Percentiles rank a stretch among this genome's conserved stretches.
These are phyloP conservation scores for Phytopythium cucurbitacearum DNA, from an alignment of 352 stramenopile species.

Conservation along the genomic window DNA sequence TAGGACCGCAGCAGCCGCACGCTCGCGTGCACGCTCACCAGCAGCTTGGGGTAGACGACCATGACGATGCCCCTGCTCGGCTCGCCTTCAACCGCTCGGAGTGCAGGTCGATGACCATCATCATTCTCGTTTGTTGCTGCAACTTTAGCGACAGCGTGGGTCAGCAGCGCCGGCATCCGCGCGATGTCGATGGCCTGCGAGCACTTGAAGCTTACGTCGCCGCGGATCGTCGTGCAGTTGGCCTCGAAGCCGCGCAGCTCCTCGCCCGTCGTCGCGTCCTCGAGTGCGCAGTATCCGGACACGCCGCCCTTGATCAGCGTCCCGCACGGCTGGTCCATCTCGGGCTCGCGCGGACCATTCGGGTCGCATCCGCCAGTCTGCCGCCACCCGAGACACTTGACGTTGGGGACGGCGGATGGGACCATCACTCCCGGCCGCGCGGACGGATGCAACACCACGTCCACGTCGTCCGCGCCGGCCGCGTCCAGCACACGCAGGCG, in stretches of 20 bases:
- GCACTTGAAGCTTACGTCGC: conserved; percentile 29
- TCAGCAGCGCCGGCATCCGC: conserved; percentile 16
- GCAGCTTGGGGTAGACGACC: conserved; percentile 50
- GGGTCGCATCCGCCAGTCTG: conserved; percentile 35
- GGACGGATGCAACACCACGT: background rate
- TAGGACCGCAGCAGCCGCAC: conserved; percentile 26
- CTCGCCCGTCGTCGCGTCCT: conserved; percentile 20
- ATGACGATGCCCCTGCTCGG: conserved; percentile 38
- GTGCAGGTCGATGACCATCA: background rate
- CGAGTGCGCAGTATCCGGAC: conserved; percentile 41
- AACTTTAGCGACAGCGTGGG: conserved; percentile 13
- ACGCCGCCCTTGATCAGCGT: conserved; percentile 15
- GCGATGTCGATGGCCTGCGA: conserved; percentile 29
- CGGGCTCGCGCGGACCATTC: conserved; percentile 24
- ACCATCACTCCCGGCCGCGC: background rate
- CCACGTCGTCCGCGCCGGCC: background rate
- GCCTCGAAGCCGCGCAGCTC: conserved; percentile 23
- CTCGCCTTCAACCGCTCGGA: conserved; percentile 1
- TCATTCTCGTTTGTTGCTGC: no score
- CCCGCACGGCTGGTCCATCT: conserved; percentile 24
- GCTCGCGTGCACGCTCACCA: conserved; percentile 37
- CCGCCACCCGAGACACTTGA: conserved; percentile 41
- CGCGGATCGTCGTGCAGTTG: conserved; percentile 28
- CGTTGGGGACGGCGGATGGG: conserved; percentile 7
- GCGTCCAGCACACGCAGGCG: background rate